These are phyloP conservation scores for Penicillium riverlandense DNA, from an alignment of 495 filamentous ascomycete genomes.

Conservation along the genomic window DNA sequence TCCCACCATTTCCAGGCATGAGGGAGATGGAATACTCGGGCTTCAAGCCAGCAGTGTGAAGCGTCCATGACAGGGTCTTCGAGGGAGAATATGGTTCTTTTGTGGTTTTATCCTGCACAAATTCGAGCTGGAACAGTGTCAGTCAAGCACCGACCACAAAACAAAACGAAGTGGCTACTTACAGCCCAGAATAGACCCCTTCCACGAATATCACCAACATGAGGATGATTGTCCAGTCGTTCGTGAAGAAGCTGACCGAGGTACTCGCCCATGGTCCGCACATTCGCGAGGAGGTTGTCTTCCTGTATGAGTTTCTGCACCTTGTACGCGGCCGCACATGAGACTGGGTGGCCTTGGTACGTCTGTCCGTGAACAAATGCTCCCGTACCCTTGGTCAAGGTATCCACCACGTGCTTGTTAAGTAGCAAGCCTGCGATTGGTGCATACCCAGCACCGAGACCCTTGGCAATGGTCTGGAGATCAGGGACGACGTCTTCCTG, in stretches of 20 bases:
- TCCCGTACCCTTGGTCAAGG: constrained; percentile 41
- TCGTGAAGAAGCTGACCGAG: constrained; percentile 31
- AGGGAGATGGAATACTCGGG: constrained; percentile 52
- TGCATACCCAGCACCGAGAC: constrained; percentile 52
- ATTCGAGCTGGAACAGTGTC: constrained; percentile 36
- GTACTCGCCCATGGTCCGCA: constrained; percentile 34
- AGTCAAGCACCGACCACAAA: neutral
- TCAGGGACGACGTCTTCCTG: constrained; percentile 52
- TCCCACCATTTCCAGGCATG: constrained; percentile 62
- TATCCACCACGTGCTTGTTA: constrained; percentile 41
- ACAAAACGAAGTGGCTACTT: constrained; percentile 6
- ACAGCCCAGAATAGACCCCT: constrained; percentile 47
- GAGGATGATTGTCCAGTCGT: constrained; percentile 24
- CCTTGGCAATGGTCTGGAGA: constrained; percentile 56
- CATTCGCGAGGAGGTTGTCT: constrained; percentile 38
- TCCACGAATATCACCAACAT: constrained; percentile 49
- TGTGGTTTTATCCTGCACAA: constrained; percentile 44
- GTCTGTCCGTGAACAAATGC: constrained; percentile 46
- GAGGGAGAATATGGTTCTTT: constrained; percentile 42
- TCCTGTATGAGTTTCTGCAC: constrained; percentile 40
- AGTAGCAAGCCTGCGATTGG: constrained; percentile 52
- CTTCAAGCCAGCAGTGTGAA: constrained; percentile 45
- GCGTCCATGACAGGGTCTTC: constrained; percentile 27
- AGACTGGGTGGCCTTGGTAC: constrained; percentile 45
- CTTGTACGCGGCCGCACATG: constrained; percentile 39